A percentile compares a stretch with the other conserved stretches of the same genome.
Conservation (phyloP, 352 stramenopile species). For the Albugo candida region DNA sequence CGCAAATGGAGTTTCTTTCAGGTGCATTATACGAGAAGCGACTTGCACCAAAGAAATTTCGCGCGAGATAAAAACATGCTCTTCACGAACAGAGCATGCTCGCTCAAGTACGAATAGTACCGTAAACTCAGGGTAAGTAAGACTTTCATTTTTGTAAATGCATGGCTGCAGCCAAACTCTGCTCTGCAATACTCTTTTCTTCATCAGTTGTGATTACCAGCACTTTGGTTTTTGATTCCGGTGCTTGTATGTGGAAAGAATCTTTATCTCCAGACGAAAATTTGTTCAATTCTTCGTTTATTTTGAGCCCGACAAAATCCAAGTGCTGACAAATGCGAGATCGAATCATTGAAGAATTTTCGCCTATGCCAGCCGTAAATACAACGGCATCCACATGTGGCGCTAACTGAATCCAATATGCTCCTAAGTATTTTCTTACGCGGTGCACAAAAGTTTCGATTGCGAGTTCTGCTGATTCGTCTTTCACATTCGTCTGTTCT, state of each 20-base stretch:
- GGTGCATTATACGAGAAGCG: too few species aligned
- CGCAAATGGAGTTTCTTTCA: too few species aligned
- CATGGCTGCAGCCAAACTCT: constrained; percentile 20
- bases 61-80: too few species aligned
- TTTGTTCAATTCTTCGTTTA: constrained; percentile 62
- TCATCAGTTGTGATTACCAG: constrained; percentile 81
- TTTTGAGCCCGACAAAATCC: constrained; percentile 37
- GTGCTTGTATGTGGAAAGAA: constrained; percentile 20
- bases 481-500: constrained; percentile 6
- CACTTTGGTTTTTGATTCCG: constrained; percentile 32
- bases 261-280: constrained; percentile 33
- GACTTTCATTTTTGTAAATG: too few species aligned
- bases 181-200: constrained; percentile 76
- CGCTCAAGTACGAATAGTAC: too few species aligned
- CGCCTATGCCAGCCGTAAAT: constrained; percentile 80
- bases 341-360: constrained; percentile 65
- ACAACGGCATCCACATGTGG: constrained; percentile 64
- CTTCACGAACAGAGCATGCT: too few species aligned
- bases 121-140: too few species aligned
- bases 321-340: constrained; percentile 44
- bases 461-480: constrained; percentile 41
- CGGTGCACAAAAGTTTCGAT: constrained; percentile 74
- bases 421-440: constrained; percentile 75
- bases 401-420: constrained; percentile 52
- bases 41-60: too few species aligned